Base-by-base conservation (phyloP, 2,329 filamentous ascomycete species). In the Celoporthe dispersa region DNA sequence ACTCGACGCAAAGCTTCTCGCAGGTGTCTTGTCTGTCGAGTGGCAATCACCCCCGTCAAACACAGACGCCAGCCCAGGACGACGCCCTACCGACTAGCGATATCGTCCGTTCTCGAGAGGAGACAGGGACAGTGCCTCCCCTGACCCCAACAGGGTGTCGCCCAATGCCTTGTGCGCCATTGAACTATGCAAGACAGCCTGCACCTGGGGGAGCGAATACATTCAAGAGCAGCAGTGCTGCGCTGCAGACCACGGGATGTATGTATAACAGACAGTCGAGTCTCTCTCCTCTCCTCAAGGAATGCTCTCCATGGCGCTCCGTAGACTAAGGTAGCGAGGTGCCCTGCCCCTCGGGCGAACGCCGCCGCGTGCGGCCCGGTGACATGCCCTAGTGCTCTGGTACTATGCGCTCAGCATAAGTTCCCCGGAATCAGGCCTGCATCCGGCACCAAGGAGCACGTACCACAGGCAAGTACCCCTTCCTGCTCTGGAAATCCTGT, bases 401-500 rank as follows among this genome's bases (percentile, higher is more conserved):
- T 48, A 48, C 44, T 48, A 22, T 48, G 25, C n/a, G 16, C 51
- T 25, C 53, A 57, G 53, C 37, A 39, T 2, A 11, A 16, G 12
- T 16, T 8, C 28, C 14, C 53, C 53, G 25, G 28, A 31, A 31
- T 16, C 53, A 31, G 33, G 53, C 28, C 65, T 67, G 16, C 31
- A 44, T 60, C 31, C 44, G 35, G 41, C 39, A 48, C 28, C 62
- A 35, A 25, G 41, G 62, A 35, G 8, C 28, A 28, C 19, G 41
- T 44, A 44, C 41, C 19, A 44, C 41, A 44, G 22, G 41, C 8
- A n/a, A 7, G 62, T 44, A 41, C 19, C 14, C 16, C 8, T 19
- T 22, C 31, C 41, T 53, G 67, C 41, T 37, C 63, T 68, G 64
- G 69, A 57, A 19, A 66, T 68, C 57, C 62, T 44, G 51, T 68